A percentile compares a stretch with the other conserved stretches of the same genome.
These are phyloP conservation scores for Suhomyces faveliae DNA, from an alignment of 805 yeast genomes.

Conservation along the genomic window DNA sequence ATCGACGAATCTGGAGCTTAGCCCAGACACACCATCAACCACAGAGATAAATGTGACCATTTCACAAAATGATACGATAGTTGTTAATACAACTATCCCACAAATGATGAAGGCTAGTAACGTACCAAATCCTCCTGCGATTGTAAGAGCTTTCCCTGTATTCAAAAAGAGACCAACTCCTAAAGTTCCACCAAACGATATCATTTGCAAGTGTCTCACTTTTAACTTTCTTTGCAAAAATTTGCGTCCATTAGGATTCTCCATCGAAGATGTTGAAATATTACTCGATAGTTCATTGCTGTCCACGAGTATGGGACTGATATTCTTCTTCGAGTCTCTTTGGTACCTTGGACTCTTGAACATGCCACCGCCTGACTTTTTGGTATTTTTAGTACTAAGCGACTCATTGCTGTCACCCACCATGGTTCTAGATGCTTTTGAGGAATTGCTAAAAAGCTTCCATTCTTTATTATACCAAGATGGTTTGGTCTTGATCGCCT, in stretches of 20 bases:
- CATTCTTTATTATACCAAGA: constrained; percentile 15
- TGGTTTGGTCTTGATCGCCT: constrained; percentile 8
- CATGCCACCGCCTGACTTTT: constrained; percentile 1
- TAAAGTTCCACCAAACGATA: constrained; percentile 73
- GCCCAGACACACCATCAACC: constrained; percentile 76
- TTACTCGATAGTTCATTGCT: neutral
- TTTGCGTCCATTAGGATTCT: constrained; percentile 7
- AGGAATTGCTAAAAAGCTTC: constrained; percentile 3
- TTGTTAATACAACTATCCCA: constrained; percentile 63
- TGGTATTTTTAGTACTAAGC: constrained; percentile 3
- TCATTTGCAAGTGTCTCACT: constrained; percentile 71
- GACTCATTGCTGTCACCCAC: constrained; percentile 3
- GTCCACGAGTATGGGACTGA: neutral
- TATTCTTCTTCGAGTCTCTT: constrained; percentile 2
- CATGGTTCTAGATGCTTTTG: neutral
- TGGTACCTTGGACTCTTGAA: neutral
- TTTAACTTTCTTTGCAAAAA: constrained; percentile 56
- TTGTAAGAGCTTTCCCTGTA: constrained; percentile 69
- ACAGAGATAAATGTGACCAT: constrained; percentile 77
- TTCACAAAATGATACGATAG: constrained; percentile 76
- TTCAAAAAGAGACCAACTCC: constrained; percentile 74
- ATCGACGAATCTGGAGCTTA: constrained; percentile 71
- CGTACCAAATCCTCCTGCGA: constrained; percentile 78
- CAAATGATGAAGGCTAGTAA: constrained; percentile 63
- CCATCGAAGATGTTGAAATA: neutral